Conservation (phyloP, 345 rosid species). For the Lepidium sativum region DNA sequence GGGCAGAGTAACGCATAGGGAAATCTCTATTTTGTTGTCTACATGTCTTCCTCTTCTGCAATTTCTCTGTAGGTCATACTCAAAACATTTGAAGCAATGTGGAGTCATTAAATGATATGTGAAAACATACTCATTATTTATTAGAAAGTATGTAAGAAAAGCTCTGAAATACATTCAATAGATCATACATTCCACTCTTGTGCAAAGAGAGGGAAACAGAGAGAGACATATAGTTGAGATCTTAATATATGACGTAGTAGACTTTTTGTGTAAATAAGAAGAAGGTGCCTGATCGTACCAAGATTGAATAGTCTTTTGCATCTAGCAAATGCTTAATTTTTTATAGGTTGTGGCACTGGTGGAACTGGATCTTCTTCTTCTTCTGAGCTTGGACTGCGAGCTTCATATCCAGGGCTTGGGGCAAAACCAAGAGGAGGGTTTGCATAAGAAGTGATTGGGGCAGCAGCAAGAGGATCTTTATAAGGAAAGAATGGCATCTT, state of each 20-base stretch:
- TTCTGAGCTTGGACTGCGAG: conserved; percentile 29
- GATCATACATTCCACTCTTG: neutral
- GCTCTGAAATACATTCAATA: neutral
- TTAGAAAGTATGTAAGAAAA: neutral
- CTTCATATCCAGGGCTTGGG: conserved; percentile 52
- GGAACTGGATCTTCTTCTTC: conserved; percentile 22
- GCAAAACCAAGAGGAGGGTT: conserved; percentile 28
- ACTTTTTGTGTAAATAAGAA: neutral
- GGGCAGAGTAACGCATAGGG: neutral
- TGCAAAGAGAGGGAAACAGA: neutral
- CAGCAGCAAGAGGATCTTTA: neutral
- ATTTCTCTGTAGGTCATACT: neutral
- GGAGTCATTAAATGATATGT: neutral
- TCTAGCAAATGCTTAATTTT: neutral
- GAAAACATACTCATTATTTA: neutral
- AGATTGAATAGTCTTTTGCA: neutral
- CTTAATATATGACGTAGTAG: neutral
- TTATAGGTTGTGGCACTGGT: conserved; percentile 15
- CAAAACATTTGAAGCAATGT: neutral
- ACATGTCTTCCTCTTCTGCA: neutral
- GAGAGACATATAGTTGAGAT: neutral
- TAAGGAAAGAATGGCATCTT: conserved; percentile 12
- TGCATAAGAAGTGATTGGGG: neutral
- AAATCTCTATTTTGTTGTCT: neutral
- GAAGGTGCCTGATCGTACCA: neutral